A percentile compares a stretch with the other conserved stretches of the same genome.
These are phyloP conservation scores for Tetradesmus lagerheimii DNA, from an alignment of 139 green algal genomes.

Conservation along the genomic window DNA sequence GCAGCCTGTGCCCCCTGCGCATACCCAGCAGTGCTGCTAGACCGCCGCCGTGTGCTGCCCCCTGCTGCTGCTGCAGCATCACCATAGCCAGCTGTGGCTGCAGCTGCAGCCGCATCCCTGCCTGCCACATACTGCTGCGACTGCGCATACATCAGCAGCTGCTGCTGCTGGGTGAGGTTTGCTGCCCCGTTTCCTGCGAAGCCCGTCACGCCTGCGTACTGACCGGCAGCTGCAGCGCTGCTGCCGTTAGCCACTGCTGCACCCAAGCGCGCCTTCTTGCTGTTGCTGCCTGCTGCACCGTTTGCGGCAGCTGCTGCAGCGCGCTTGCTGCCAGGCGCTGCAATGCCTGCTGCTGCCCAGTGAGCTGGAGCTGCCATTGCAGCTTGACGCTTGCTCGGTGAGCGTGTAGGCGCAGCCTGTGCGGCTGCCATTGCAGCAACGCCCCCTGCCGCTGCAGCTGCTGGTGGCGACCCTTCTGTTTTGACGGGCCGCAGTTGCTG, in stretches of 20 bases:
- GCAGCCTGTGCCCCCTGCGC: not conserved
- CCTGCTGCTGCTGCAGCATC: not conserved
- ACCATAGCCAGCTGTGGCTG: not conserved
- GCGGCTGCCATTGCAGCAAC: not conserved
- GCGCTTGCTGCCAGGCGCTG: not conserved
- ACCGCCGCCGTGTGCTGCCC: not conserved
- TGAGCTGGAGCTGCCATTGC: slow-evolving; percentile 23
- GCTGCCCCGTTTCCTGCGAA: not conserved
- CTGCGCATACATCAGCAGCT: slow-evolving; percentile 31
- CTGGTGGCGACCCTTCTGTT: not conserved
- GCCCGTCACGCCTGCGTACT: not conserved
- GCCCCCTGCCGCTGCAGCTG: slow-evolving; percentile 13
- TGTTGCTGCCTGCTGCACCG: not conserved
- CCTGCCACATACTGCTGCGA: not conserved
- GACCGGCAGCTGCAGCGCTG: not conserved
- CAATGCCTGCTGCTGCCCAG: slow-evolving; percentile 33
- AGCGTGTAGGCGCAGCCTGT: not conserved
- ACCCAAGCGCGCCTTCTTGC: not conserved
- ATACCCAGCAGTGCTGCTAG: not conserved
- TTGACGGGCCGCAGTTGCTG: not conserved
- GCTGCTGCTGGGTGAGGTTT: slow-evolving; percentile 14
- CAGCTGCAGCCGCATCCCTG: not conserved
- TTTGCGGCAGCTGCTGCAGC: not conserved
- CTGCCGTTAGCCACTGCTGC: not conserved
- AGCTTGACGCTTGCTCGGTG: slow-evolving; percentile 34